These are phyloP conservation scores for Byssothecium circinans DNA, from an alignment of 2,329 filamentous ascomycete species.

Conservation along the genomic window DNA sequence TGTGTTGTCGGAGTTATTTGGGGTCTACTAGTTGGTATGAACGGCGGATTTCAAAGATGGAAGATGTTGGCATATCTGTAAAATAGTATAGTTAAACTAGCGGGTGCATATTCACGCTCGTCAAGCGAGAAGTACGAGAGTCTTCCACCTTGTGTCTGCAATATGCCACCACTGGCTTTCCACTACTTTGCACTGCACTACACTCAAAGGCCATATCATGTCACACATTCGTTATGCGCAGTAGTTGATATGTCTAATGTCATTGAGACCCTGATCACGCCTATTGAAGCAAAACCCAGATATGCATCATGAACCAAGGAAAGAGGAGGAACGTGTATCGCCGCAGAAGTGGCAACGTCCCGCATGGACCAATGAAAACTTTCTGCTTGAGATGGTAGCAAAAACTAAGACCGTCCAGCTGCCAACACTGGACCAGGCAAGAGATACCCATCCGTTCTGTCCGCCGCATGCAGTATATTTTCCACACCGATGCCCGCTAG, in stretches of 20 bases:
- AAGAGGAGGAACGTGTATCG: slow-evolving; percentile 9
- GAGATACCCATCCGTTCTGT: slow-evolving; percentile 22
- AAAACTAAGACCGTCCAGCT: slow-evolving; percentile 36
- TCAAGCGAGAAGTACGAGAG: background rate
- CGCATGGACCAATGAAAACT: slow-evolving; percentile 18
- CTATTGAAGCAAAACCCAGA: slow-evolving; percentile 26
- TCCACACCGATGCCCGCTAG: slow-evolving; percentile 23
- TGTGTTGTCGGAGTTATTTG: too few relatives aligned
- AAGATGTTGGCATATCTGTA: background rate
- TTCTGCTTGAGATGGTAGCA: slow-evolving; percentile 37
- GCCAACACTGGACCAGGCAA: slow-evolving; percentile 30
- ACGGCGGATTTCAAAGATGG: background rate
- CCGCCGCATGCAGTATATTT: slow-evolving; percentile 29
- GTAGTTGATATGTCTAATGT: slow-evolving; percentile 9
- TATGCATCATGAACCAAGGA: slow-evolving; percentile 27
- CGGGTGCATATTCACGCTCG: background rate
- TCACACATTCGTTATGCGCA: background rate
- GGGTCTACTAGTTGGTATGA: too few relatives aligned
- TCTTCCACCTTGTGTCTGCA: too few relatives aligned
- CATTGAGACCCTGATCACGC: slow-evolving; percentile 18
- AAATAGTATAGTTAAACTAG: background rate
- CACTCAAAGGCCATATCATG: background rate
- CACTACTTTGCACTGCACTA: too few relatives aligned
- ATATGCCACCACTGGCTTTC: too few relatives aligned
- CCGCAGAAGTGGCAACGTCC: slow-evolving; percentile 13